Conservation (phyloP, 768 basidiomycete species). For the Auriculariales sp. region DNA sequence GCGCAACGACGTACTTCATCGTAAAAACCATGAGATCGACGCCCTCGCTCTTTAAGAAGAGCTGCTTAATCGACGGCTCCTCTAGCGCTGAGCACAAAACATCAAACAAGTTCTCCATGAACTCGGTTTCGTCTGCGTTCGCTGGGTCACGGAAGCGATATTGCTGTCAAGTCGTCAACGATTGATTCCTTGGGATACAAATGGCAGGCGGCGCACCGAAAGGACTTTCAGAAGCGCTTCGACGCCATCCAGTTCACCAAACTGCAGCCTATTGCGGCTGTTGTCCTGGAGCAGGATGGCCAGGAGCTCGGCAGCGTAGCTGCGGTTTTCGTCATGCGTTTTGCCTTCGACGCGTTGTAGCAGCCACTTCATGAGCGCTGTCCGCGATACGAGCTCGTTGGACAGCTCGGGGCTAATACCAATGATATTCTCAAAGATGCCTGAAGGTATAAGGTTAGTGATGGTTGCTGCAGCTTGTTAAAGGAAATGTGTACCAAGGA, state of each 20-base stretch:
- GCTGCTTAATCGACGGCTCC: slow-evolving; percentile 62
- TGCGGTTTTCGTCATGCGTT: slow-evolving; percentile 75
- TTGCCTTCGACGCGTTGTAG: slow-evolving; percentile 59
- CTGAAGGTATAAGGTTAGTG: slow-evolving; percentile 20
- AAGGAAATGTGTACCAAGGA: slow-evolving; percentile 42
- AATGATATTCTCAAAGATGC: slow-evolving; percentile 85
- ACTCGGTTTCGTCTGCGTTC: slow-evolving; percentile 85
- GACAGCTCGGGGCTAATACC: slow-evolving; percentile 73
- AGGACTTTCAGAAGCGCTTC: slow-evolving; percentile 62
- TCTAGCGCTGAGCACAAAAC: slow-evolving; percentile 71
- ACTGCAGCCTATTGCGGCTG: slow-evolving; percentile 46
- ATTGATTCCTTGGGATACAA: not conserved
- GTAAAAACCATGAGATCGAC: slow-evolving; percentile 95
- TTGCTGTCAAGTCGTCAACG: slow-evolving; percentile 34
- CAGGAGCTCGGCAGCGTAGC: slow-evolving; percentile 88
- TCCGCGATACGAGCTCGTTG: slow-evolving; percentile 53
- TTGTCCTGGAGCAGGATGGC: slow-evolving; percentile 78
- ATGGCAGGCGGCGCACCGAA: slow-evolving; percentile 42
- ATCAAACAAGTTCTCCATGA: slow-evolving; percentile 96
- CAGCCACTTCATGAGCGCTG: slow-evolving; percentile 65
- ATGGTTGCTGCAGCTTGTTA: not conserved
- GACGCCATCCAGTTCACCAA: slow-evolving; percentile 65
- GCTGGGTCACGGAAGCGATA: slow-evolving; percentile 74
- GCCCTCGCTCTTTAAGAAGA: slow-evolving; percentile 84
- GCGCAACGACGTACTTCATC: slow-evolving; percentile 62